These are phyloP conservation scores for Cryomyces antarcticus DNA, from an alignment of 495 filamentous ascomycete genomes.

Conservation along the genomic window DNA sequence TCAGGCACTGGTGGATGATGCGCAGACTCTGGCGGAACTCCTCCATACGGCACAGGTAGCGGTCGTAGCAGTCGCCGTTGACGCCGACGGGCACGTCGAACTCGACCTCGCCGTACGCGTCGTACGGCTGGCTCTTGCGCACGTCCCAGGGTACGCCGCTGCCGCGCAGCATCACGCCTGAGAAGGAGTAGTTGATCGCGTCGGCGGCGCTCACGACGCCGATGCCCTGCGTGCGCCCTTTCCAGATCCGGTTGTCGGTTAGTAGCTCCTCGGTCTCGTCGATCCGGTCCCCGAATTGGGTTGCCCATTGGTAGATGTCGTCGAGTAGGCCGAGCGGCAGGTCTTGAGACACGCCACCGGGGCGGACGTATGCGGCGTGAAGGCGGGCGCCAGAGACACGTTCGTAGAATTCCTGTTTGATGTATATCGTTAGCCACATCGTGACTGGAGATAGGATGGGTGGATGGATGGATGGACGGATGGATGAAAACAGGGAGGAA, in stretches of 20 bases:
- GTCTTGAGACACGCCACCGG: constrained; percentile 92
- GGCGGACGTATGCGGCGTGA: constrained; percentile 94
- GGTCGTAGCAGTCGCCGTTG: constrained; percentile 97
- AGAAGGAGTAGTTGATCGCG: constrained; percentile 87
- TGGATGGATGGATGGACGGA: constrained; percentile 1
- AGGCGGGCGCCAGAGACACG: constrained; percentile 95
- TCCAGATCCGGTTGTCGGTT: constrained; percentile 99
- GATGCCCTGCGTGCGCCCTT: constrained; percentile 70
- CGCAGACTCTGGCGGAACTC: constrained; percentile 95
- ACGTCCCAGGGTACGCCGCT: constrained; percentile 97
- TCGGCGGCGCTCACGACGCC: constrained; percentile 83
- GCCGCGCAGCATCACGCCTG: constrained; percentile 92
- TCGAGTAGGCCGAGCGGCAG: constrained; percentile 86
- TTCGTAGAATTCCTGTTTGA: constrained; percentile 89
- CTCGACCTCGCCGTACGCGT: constrained; percentile 92
- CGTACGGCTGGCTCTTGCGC: constrained; percentile 86
- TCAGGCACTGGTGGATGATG: constrained; percentile 96
- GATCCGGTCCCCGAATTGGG: constrained; percentile 96
- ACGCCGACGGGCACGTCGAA: constrained; percentile 94
- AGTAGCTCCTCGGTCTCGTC: constrained; percentile 98
- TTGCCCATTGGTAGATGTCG: constrained; percentile 99
- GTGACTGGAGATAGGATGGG: neutral
- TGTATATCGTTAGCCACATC: neutral
- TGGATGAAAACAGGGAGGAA: constrained; percentile 14
- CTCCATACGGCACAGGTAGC: constrained; percentile 98